Base-by-base conservation (phyloP, 176 grass and related monocot genomes). In the Neostapfia colusana region DNA sequence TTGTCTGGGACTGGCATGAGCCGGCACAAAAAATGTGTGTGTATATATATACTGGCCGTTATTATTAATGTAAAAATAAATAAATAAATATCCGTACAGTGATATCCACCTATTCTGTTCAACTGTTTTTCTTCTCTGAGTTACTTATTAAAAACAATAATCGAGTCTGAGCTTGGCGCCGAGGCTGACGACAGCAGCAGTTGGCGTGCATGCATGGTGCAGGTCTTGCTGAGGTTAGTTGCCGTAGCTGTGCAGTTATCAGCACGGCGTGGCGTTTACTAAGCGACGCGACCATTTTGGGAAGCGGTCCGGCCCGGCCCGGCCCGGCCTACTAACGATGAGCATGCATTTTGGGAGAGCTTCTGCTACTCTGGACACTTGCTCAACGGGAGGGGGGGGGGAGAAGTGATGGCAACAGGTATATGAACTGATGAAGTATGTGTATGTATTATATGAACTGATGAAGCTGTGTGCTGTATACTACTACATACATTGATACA, bases 171-270 rank as follows among this genome's bases (percentile, higher is more conserved):
- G 84, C 74, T 97, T 97, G 14, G 73, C 26, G 0, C 8, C 8
- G 0, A 93, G 65, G 1, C 94, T 88, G 1, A 97, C 74, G n/a
- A n/a, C n/a, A n/a, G 31, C 94, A 97, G 23, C 94, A 97, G 20
- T 97, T 97, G 6, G 94, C 84, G 16, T 97, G 94, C 91, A 97
- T 97, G 94, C 91, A 97, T 97, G 1, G 90, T 97, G 72, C 86
- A 93, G 2, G 93, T 85, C 84, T 83, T 93, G 48, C 44, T 7
- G 0, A 97, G 31, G 24, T 93, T 86, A n/a, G 26, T 82, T 89
- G 0, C 86, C 88, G 7, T 88, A 70, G n/a, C n/a, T n/a, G n/a
- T n/a, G n/a, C n/a, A n/a, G n/a, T n/a, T n/a, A n/a, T n/a, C n/a
- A n/a, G n/a, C n/a, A n/a, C n/a, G n/a, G n/a, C n/a, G n/a, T n/a